These are phyloP conservation scores for Talaromyces atroroseus DNA, from an alignment of 2,329 filamentous ascomycete genomes.

Conservation along the genomic window DNA sequence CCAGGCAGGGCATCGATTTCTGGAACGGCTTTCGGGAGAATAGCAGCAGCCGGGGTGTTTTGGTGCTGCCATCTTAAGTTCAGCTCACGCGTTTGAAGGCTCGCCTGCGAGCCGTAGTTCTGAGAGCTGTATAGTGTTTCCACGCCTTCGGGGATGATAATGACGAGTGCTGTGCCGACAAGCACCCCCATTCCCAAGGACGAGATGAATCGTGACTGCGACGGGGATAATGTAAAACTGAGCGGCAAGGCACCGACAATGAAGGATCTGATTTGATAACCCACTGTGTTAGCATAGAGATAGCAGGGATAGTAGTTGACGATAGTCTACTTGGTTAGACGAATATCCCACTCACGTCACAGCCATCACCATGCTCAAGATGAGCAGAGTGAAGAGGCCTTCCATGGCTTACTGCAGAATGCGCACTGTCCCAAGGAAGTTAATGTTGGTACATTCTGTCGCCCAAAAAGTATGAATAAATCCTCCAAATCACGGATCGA, in stretches of 20 bases:
- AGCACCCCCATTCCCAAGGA: slow-evolving; percentile 90
- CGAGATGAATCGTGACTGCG: slow-evolving; percentile 82
- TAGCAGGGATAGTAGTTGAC: not conserved
- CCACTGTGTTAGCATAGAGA: not conserved
- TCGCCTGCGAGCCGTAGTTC: slow-evolving; percentile 26
- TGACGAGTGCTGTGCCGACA: slow-evolving; percentile 89
- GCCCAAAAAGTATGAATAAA: not conserved
- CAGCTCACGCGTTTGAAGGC: slow-evolving; percentile 24
- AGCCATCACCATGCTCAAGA: slow-evolving; percentile 61
- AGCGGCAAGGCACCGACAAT: slow-evolving; percentile 86
- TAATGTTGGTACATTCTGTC: slow-evolving; percentile 10
- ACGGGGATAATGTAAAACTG: slow-evolving; percentile 78
- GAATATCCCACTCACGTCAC: slow-evolving; percentile 47
- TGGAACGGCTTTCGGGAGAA: slow-evolving; percentile 10
- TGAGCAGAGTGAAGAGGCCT: slow-evolving; percentile 60
- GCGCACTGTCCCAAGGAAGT: not conserved
- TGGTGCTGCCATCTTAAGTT: slow-evolving; percentile 26
- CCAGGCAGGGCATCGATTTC: slow-evolving; percentile 21
- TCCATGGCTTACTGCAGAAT: slow-evolving; percentile 40
- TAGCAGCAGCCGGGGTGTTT: not conserved
- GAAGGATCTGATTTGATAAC: slow-evolving; percentile 64
- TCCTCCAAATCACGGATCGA: not conserved
- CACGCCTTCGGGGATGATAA: slow-evolving; percentile 95
- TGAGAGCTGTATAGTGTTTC: slow-evolving; percentile 71
- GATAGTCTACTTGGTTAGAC: not conserved